These are phyloP conservation scores for Fusarium cicatricum DNA, from an alignment of 2,329 filamentous ascomycete species.

Conservation along the genomic window DNA sequence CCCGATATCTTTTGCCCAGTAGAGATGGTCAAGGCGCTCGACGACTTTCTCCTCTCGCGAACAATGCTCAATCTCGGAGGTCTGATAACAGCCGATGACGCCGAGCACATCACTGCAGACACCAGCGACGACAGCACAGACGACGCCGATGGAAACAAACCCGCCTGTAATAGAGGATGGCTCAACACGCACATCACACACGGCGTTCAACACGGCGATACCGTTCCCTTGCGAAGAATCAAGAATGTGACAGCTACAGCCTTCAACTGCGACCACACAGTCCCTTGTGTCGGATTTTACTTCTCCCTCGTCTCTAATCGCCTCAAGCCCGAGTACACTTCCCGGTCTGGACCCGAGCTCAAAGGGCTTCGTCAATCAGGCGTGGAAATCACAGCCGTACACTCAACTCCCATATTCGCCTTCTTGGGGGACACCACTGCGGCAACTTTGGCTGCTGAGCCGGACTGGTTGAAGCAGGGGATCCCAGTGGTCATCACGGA, in stretches of 20 bases:
- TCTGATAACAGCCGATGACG: constrained; percentile 43
- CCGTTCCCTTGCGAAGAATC: constrained; percentile 47
- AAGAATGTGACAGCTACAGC: constrained; percentile 52
- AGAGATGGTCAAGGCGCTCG: constrained; percentile 50
- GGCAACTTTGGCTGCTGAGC: constrained; percentile 49
- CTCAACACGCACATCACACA: constrained; percentile 53
- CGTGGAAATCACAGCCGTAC: constrained; percentile 50
- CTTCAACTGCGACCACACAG: constrained; percentile 56
- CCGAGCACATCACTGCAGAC: constrained; percentile 10
- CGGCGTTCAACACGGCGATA: constrained; percentile 47
- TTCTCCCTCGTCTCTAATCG: constrained; percentile 51
- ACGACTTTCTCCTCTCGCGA: constrained; percentile 52
- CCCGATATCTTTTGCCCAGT: constrained; percentile 56
- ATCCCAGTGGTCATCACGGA: constrained; percentile 59
- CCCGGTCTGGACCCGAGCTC: constrained; percentile 49
- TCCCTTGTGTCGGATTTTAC: constrained; percentile 58
- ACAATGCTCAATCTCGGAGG: constrained; percentile 55
- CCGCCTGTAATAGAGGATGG: constrained; percentile 29
- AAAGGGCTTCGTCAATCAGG: constrained; percentile 50
- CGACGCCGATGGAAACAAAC: not conserved
- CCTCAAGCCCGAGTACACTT: constrained; percentile 50
- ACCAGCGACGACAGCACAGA: constrained; percentile 11
- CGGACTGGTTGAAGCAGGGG: constrained; percentile 50
- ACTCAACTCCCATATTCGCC: constrained; percentile 53
- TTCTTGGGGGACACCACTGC: constrained; percentile 59